Evolutionary conservation across 768 basidiomycete species (phyloP).

Genomic region (Amanita pallidorosea): DNA sequence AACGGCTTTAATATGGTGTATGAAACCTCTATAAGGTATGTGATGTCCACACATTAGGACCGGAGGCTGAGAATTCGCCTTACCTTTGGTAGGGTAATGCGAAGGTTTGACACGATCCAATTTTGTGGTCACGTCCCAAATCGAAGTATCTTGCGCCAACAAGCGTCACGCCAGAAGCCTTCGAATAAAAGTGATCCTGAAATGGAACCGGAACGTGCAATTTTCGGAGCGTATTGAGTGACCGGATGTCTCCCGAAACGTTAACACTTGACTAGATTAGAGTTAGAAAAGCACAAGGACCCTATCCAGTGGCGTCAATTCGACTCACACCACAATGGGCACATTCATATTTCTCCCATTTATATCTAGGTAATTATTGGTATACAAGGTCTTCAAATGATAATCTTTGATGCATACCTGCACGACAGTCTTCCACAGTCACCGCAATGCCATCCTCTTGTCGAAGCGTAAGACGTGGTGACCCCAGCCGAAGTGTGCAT

Average conservation of each 20-base stretch:
- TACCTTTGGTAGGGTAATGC: slow-evolving; percentile 36
- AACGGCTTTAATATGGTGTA: slow-evolving; percentile 45
- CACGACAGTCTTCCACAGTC: slow-evolving; percentile 64
- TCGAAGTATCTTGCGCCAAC: slow-evolving; percentile 13
- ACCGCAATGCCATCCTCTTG: slow-evolving; percentile 59
- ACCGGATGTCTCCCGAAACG: slow-evolving; percentile 18
- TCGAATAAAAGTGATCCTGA: slow-evolving; percentile 19
- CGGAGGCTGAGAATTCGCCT: slow-evolving; percentile 6
- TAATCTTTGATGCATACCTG: slow-evolving; percentile 34
- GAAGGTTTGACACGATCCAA: slow-evolving; percentile 33
- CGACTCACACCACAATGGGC: slow-evolving; percentile 40
- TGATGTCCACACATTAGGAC: neutral
- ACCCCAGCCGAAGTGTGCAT: slow-evolving; percentile 22
- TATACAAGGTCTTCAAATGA: neutral
- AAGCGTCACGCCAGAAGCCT: slow-evolving; percentile 18
- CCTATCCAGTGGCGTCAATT: neutral
- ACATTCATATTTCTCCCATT: slow-evolving; percentile 73
- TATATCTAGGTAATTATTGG: slow-evolving; percentile 30
- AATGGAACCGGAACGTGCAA: slow-evolving; percentile 19
- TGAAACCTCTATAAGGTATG: slow-evolving; percentile 37
- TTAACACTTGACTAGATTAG: slow-evolving; percentile 2
- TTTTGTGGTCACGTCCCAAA: slow-evolving; percentile 8
- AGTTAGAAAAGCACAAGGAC: neutral
- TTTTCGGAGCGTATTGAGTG: slow-evolving; percentile 24
- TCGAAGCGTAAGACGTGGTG: slow-evolving; percentile 44